These are phyloP conservation scores for Trichoderma erinaceum DNA, from an alignment of 495 filamentous ascomycete genomes.

Conservation along the genomic window DNA sequence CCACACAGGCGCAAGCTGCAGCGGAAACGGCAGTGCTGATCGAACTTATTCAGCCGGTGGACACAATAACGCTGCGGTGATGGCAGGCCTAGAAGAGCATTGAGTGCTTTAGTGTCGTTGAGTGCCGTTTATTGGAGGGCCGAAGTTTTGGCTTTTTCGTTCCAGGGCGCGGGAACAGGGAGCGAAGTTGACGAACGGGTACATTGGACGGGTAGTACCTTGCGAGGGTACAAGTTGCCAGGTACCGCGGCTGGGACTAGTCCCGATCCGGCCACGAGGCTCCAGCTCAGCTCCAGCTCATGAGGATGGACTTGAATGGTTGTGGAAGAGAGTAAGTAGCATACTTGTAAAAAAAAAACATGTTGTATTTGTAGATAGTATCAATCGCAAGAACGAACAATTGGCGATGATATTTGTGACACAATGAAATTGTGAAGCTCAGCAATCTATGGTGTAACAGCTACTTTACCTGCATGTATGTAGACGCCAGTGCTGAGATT, in stretches of 20 bases:
- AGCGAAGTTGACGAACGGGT: constrained; percentile 1
- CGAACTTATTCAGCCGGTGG: too few relatives aligned
- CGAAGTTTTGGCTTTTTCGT: constrained; percentile 3
- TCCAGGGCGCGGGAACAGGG: constrained; percentile 10
- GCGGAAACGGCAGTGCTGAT: too few relatives aligned
- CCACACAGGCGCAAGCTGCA: too few relatives aligned
- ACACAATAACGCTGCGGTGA: neutral
- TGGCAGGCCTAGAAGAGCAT: neutral
- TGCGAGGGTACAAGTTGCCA: neutral
- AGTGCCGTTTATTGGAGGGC: neutral
- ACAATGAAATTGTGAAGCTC: too few relatives aligned
- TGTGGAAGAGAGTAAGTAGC: too few relatives aligned
- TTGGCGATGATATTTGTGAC: too few relatives aligned
- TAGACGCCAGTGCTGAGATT: too few relatives aligned
- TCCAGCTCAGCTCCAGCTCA: neutral
- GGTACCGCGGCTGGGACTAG: constrained; percentile 6
- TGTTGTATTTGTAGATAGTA: too few relatives aligned
- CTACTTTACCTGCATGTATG: too few relatives aligned
- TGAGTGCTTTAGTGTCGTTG: neutral
- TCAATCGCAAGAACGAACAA: too few relatives aligned
- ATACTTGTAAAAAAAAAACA: too few relatives aligned
- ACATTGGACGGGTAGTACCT: neutral
- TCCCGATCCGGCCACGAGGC: constrained; percentile 1
- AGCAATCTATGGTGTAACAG: too few relatives aligned
- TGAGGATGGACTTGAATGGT: neutral